These are phyloP conservation scores for Pueraria montana DNA, from an alignment of 306 rosid genomes.

Conservation along the genomic window DNA sequence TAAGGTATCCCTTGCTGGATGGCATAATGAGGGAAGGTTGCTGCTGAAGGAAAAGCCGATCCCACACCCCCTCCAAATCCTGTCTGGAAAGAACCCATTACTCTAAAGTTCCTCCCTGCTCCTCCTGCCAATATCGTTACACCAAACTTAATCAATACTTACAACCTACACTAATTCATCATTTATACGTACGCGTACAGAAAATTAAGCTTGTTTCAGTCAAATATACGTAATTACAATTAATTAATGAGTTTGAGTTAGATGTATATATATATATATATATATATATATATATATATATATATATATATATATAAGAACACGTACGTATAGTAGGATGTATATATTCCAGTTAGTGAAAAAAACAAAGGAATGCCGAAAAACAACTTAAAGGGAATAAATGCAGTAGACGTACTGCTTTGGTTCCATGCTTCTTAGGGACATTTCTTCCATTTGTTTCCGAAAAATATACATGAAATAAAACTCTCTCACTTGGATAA, in stretches of 20 bases:
- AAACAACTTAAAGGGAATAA: conserved; percentile 22
- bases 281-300: too few species aligned
- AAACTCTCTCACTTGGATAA: conserved; percentile 44
- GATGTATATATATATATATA: too few species aligned
- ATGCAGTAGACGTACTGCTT: conserved; percentile 27
- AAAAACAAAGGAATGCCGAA: background rate
- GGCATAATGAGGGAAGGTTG: conserved; percentile 98
- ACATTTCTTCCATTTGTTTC: conserved; percentile 40
- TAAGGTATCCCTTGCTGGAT: conserved; percentile 94
- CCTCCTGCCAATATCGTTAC: conserved; percentile 57
- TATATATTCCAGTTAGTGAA: background rate
- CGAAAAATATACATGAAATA: conserved; percentile 43
- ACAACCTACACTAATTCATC: background rate
- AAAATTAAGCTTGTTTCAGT: background rate
- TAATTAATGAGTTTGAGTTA: too few species aligned
- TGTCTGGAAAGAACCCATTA: conserved; percentile 85
- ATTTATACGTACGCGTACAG: background rate
- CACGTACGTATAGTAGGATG: background rate
- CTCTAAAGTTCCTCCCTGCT: conserved; percentile 83
- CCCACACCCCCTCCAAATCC: conserved; percentile 88
- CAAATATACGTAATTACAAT: too few species aligned
- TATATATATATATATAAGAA: background rate
- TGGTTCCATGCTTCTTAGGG: conserved; percentile 38
- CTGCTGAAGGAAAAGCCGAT: conserved; percentile 81
- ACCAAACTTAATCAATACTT: conserved; percentile 1